These are phyloP conservation scores for Xerocomus amazonicus DNA, from an alignment of 1,284 basidiomycete genomes.

Conservation along the genomic window DNA sequence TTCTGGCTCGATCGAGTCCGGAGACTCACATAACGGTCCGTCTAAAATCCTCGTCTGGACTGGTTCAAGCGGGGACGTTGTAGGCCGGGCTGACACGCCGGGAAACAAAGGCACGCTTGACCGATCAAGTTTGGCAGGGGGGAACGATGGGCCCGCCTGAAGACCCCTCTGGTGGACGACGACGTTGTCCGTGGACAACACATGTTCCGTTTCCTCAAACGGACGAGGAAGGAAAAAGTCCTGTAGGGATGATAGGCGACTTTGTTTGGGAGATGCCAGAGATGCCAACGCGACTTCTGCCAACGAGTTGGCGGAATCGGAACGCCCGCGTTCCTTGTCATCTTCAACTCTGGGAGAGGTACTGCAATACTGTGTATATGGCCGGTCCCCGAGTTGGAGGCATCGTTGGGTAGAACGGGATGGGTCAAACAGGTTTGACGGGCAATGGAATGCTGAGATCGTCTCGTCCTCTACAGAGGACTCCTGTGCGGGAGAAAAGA, in stretches of 20 bases:
- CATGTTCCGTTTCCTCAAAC: slow-evolving; percentile 15
- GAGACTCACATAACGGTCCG: slow-evolving; percentile 23
- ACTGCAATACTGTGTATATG: neutral
- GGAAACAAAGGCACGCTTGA: neutral
- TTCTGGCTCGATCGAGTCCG: slow-evolving; percentile 12
- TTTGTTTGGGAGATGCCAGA: neutral
- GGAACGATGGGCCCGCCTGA: slow-evolving; percentile 14
- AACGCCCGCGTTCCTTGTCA: slow-evolving; percentile 3
- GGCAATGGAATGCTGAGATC: neutral
- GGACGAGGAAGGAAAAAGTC: slow-evolving; percentile 24
- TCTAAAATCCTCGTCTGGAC: slow-evolving; percentile 6
- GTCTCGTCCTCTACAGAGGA: slow-evolving; percentile 6
- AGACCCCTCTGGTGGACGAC: slow-evolving; percentile 19
- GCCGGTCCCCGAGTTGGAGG: neutral
- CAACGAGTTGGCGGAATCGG: slow-evolving; percentile 12
- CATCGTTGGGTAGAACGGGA: slow-evolving; percentile 1
- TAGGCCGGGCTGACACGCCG: neutral
- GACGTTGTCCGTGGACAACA: neutral
- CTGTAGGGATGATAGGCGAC: slow-evolving; percentile 17
- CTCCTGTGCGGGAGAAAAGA: slow-evolving; percentile 13
- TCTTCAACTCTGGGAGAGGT: neutral
- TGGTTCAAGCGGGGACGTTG: slow-evolving; percentile 1
- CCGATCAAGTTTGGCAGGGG: neutral
- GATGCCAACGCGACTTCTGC: slow-evolving; percentile 16
- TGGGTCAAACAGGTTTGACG: neutral